Evolutionary conservation across 208 protist genomes (phyloP).

Genomic region (Leptomonas pyrrhocoris): DNA sequence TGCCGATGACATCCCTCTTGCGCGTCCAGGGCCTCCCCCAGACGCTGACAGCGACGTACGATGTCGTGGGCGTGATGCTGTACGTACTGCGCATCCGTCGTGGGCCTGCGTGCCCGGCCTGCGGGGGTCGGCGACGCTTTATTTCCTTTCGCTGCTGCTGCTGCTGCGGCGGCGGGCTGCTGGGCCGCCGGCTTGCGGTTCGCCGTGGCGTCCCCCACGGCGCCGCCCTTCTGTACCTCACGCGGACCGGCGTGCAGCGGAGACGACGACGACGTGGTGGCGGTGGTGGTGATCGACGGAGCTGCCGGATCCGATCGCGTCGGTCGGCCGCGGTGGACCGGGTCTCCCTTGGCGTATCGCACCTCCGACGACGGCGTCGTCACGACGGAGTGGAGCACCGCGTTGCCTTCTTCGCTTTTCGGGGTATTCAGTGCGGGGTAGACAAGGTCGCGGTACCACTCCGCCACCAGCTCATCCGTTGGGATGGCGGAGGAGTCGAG

Average conservation of each 20-base stretch:
- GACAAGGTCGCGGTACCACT: slow-evolving; percentile 50
- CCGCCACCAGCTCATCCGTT: slow-evolving; percentile 37
- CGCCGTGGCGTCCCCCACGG: not conserved
- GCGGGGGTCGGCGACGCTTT: not conserved
- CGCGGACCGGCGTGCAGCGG: not conserved
- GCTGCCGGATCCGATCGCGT: not conserved
- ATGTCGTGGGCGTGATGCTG: slow-evolving; percentile 36
- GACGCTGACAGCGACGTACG: slow-evolving; percentile 32
- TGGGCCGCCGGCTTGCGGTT: not conserved
- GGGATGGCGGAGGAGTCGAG: slow-evolving; percentile 41
- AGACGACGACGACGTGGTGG: not conserved
- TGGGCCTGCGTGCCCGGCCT: not conserved
- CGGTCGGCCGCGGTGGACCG: not conserved
- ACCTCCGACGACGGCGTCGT: slow-evolving; percentile 3
- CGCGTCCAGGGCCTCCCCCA: slow-evolving; percentile 34
- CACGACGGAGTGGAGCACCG: not conserved
- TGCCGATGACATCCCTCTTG: slow-evolving; percentile 23
- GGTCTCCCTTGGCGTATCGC: not conserved
- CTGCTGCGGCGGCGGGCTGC: no score
- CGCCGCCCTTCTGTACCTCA: not conserved
- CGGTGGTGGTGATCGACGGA: not conserved
- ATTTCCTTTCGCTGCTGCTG: no score
- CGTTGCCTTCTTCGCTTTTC: slow-evolving; percentile 6
- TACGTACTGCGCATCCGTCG: not conserved
- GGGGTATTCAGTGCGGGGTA: slow-evolving; percentile 24